Evolutionary conservation across 2,329 filamentous ascomycete genomes (phyloP).

Genomic region (Fusarium anguioides): DNA sequence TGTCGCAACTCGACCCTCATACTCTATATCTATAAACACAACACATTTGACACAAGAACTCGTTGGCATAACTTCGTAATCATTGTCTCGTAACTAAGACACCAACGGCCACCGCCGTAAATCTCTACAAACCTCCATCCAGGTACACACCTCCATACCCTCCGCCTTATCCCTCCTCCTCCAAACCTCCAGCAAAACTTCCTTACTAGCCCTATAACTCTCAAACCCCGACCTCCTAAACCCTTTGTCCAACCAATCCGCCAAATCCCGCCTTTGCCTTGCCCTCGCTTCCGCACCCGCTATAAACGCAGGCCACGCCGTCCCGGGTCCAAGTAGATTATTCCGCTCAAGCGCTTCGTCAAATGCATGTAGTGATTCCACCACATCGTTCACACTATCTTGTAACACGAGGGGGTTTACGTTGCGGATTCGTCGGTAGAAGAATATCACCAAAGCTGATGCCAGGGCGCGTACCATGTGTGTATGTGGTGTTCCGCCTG

Average conservation of each 20-base stretch:
- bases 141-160: constrained; percentile 32
- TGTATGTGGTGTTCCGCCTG: constrained; percentile 34
- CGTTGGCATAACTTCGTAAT: background rate
- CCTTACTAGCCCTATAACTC: constrained; percentile 32
- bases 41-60: background rate
- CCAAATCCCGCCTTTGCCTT: constrained; percentile 25
- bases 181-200: constrained; percentile 37
- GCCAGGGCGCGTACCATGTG: constrained; percentile 39
- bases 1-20: rapidly evolving
- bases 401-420: constrained; percentile 36
- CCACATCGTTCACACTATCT: constrained; percentile 34
- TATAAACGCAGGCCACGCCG: constrained; percentile 39
- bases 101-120: constrained; percentile 36
- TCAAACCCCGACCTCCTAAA: constrained; percentile 36
- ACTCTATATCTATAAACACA: background rate
- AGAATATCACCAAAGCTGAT: constrained; percentile 35
- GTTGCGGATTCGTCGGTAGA: constrained; percentile 38
- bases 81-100: background rate
- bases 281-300: constrained; percentile 37
- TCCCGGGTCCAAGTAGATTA: constrained; percentile 30
- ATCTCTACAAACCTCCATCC: constrained; percentile 41
- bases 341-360: constrained; percentile 35
- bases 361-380: constrained; percentile 31
- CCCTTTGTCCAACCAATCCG: constrained; percentile 37
- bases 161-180: constrained; percentile 34